These are phyloP conservation scores for Alloteropsis semialata DNA, from an alignment of 176 grass and related monocot genomes.

Conservation along the genomic window DNA sequence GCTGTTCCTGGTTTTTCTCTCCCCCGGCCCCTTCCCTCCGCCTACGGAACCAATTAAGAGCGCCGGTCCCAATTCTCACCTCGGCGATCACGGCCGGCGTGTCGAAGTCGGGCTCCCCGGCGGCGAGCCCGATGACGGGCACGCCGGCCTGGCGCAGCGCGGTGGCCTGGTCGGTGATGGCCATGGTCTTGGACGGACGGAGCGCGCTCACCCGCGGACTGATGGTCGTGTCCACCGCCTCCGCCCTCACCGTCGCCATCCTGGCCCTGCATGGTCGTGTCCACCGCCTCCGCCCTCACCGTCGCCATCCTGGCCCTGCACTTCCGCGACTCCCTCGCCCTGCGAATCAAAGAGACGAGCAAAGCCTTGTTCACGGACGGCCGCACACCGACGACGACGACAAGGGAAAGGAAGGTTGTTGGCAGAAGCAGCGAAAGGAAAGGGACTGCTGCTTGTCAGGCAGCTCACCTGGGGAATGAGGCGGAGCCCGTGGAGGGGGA, in stretches of 20 bases:
- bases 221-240: conserved; percentile 58
- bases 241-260: conserved; percentile 36
- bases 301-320: conserved; percentile 17
- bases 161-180: conserved; percentile 85
- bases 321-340: conserved; percentile 30
- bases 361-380: background rate
- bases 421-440: background rate
- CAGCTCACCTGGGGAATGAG: conserved; percentile 58
- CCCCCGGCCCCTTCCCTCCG: background rate
- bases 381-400: background rate
- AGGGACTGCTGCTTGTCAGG: background rate
- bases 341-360: conserved; percentile 20
- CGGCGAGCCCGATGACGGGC: conserved; percentile 71
- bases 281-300: conserved; percentile 46
- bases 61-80: conserved; percentile 32
- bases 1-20: background rate
- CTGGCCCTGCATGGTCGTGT: conserved; percentile 65
- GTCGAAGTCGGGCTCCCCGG: conserved; percentile 75
- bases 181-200: conserved; percentile 93
- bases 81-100: conserved; percentile 54
- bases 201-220: conserved; percentile 77
- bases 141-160: conserved; percentile 75
- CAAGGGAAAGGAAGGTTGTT: background rate
- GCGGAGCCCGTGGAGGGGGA: conserved; percentile 1
- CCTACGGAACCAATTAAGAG: background rate